Evolutionary conservation across 2,329 filamentous ascomycete species (phyloP), one percentile per base, ranked within the genome.

Genomic region (Diplodia seriata): DNA sequence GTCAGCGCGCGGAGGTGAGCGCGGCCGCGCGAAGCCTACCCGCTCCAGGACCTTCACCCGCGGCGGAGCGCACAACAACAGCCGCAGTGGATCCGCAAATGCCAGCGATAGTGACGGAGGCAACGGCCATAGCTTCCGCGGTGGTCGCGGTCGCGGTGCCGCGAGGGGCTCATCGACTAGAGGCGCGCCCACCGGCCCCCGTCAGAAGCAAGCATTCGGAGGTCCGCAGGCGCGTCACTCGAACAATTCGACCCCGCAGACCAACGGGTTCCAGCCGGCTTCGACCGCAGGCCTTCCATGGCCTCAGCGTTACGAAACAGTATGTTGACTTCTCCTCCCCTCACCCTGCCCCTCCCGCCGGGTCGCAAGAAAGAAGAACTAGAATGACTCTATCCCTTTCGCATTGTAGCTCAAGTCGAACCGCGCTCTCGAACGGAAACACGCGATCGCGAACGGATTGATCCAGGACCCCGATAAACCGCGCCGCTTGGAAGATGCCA

Each of bases 391-490:
- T 56, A 63, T 57, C 57, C 36, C 40, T 38, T 49, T 50, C 59
- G 49, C 59, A 20, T 50, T 54, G 29, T 55, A 70, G 70, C 70
- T 71, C 59, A 71, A 70, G 49, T 40, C 66, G 53, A 70, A 71
- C 29, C 70, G 70, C 18, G 47, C 59, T 29, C 43, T 68, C 43
- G 67, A 70, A 57, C 67, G 69, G 9, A 61, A 64, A 18, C 26
- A 69, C 33, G 85, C 85, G 29, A 87, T 88, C 61, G 79, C 75
- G 67, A 76, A 82, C 72, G 85, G 85, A 55, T 81, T 84, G 68
- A 84, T 88, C 76, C 82, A 83, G 43, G 85, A 89, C 73, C 87
- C 87, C 5, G 84, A 87, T 68, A 86, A 86, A 72, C 86, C 85
- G n/a, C 86, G 85, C 65, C 82, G 81, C 29, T 79, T 90, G 68